phyloP scores from a whole-genome alignment of 495 filamentous ascomycete species.

The Xylaria curta region DNA sequence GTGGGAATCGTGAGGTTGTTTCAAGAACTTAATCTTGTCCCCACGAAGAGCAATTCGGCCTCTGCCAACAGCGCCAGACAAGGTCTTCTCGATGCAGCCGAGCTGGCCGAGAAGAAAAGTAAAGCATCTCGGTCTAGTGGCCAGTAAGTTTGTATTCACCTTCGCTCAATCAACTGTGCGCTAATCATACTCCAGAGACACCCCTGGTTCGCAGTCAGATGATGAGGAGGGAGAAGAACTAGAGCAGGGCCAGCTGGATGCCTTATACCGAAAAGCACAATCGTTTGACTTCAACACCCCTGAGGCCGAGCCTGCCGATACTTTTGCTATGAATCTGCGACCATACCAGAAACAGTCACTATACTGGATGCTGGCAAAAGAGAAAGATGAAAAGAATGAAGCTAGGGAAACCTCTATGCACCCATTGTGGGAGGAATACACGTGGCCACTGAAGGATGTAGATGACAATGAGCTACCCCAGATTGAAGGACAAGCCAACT shows the following conservation, averaged over 20 bases:
- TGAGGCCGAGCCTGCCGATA: slow-evolving; percentile 77
- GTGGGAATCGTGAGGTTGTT: slow-evolving; percentile 88
- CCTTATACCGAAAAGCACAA: slow-evolving; percentile 94
- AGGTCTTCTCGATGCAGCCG: slow-evolving; percentile 83
- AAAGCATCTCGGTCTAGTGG: slow-evolving; percentile 49
- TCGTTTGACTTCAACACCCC: slow-evolving; percentile 95
- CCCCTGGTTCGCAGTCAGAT: slow-evolving; percentile 59
- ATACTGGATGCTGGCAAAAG: slow-evolving; percentile 94
- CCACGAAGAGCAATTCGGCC: slow-evolving; percentile 73
- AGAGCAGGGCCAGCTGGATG: slow-evolving; percentile 93
- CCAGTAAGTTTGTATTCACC: slow-evolving; percentile 5
- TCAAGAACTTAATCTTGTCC: slow-evolving; percentile 82
- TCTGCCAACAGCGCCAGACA: slow-evolving; percentile 80
- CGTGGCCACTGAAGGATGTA: slow-evolving; percentile 85
- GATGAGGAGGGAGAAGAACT: slow-evolving; percentile 91
- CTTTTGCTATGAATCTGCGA: slow-evolving; percentile 81
- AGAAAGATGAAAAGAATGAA: slow-evolving; percentile 73
- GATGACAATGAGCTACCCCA: slow-evolving; percentile 76
- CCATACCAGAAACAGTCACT: slow-evolving; percentile 96
- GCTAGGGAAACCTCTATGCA: slow-evolving; percentile 82
- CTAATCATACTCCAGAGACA: slow-evolving; percentile 41
- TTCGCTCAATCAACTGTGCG: background rate
- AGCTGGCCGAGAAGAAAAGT: slow-evolving; percentile 80
- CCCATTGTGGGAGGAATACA: slow-evolving; percentile 95
- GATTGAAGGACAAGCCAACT: slow-evolving; percentile 68